Evolutionary conservation across 2,329 filamentous ascomycete species (phyloP).

Genomic region (Eutypella sp.): DNA sequence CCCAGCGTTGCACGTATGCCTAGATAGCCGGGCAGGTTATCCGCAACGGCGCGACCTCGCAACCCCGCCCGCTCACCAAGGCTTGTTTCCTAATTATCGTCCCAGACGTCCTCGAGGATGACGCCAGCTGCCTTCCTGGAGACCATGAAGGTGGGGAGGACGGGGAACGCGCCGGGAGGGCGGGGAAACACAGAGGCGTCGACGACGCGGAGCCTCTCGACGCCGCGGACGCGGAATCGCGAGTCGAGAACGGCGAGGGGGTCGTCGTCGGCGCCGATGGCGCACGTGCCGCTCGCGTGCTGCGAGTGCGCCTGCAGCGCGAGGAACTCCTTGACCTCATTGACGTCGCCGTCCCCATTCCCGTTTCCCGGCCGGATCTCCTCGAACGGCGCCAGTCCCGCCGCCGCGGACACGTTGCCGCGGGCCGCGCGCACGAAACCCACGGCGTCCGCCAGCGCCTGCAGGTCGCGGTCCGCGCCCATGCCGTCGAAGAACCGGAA

Average conservation of each 20-base stretch:
- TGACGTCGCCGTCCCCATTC: conserved; percentile 11
- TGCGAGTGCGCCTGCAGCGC: conserved; percentile 23
- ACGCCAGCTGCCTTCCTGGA: conserved; percentile 22
- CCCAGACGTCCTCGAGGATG: background rate
- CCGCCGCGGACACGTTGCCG: conserved; percentile 34
- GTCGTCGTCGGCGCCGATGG: conserved; percentile 38
- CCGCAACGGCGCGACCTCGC: too few relatives aligned
- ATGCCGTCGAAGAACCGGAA: conserved; percentile 54
- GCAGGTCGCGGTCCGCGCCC: conserved; percentile 44
- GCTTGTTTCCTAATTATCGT: too few relatives aligned
- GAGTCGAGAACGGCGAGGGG: conserved; percentile 46
- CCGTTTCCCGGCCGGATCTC: conserved; percentile 16
- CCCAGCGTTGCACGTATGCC: too few relatives aligned
- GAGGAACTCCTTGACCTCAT: conserved; percentile 20
- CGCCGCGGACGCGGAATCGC: conserved; percentile 46
- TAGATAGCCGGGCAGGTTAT: too few relatives aligned
- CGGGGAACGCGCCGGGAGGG: conserved; percentile 36
- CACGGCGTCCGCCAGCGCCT: conserved; percentile 54
- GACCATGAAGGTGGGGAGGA: conserved; percentile 21
- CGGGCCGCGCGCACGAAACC: conserved; percentile 43
- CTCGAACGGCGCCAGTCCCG: conserved; percentile 31
- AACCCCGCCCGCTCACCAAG: too few relatives aligned
- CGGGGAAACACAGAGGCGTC: conserved; percentile 48
- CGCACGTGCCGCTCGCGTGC: conserved; percentile 22
- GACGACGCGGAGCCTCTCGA: conserved; percentile 47